Evolutionary conservation across 1,284 basidiomycete species (phyloP), one percentile per base, ranked within the genome.

Genomic region (Hypsizygus ulmarius): DNA sequence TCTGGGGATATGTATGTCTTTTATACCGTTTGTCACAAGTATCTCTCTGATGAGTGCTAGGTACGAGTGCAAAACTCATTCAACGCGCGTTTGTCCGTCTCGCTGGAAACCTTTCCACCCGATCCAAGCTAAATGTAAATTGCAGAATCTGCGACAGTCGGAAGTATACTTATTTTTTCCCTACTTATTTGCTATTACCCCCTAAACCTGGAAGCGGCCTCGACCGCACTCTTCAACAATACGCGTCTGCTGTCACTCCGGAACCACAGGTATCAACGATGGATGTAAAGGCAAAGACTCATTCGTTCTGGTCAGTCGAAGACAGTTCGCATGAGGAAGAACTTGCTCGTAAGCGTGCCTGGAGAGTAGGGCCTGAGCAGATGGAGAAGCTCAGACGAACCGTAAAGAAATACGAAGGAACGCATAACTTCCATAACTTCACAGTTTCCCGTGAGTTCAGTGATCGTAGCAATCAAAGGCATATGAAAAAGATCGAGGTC

Each of bases 361-460:
- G 88, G 82, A 79, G 92, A 44, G 77, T 84, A 16, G 64, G 71
- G 30, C 37, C 68, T 2, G 75, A 76, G 10, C 76, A 81, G 19
- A 55, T 95, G 16, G 73, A 77, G 38, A 63, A 67, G 34, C 72
- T 95, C 39, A 73, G 84, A 47, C 69, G 65, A 11, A 67, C 79
- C 1, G 79, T 84, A 6, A 72, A 75, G 50, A 79, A 76, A 58
- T 97, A 84, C 61, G 78, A 87, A 58, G 93, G 90, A 6, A 85
- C 83, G 4, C 92, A 92, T 67, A 98, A 99, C 67, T 99, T 97
- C 66, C 93, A 97, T 70, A 99, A 99, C 66, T 99, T 95, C 61
- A 99, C 97, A 0, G 83, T 98, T 45, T 89, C 86, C 7, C 84
- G 90, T 49, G 88, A 91, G 39, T 93, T 88, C 67, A 73, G 80